Percentiles rank a stretch among this genome's conserved stretches.
Evolutionary conservation across 306 rosid species (phyloP).

Genomic region (Herpetospermum pedunculosum): DNA sequence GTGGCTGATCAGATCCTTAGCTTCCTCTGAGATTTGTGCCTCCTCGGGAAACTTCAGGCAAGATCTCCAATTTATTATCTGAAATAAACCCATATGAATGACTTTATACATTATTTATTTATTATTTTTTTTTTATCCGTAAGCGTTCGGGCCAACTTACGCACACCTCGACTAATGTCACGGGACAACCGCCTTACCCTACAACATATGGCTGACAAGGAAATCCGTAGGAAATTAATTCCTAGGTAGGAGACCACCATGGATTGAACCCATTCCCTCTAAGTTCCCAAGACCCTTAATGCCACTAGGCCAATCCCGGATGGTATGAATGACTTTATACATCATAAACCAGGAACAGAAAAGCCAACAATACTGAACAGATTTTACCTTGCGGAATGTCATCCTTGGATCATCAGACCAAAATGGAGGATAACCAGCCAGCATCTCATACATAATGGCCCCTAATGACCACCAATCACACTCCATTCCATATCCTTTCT

Average conservation of each 20-base stretch:
- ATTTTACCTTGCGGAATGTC: constrained; percentile 86
- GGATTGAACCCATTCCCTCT: no score
- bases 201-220: no score
- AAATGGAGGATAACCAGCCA: constrained; percentile 94
- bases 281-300: no score
- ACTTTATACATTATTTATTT: constrained; percentile 9
- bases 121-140: no score
- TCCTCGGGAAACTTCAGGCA: constrained; percentile 92
- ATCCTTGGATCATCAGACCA: constrained; percentile 98
- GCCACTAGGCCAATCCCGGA: no score
- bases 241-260: no score
- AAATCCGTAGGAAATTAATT: no score
- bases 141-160: no score
- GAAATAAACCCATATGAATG: constrained; percentile 13
- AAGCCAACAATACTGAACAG: constrained; percentile 8
- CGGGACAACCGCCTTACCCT: no score
- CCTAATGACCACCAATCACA: constrained; percentile 99
- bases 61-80: constrained; percentile 98
- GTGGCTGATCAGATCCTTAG: constrained; percentile 69
- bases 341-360: constrained; percentile 5
- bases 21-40: constrained; percentile 75
- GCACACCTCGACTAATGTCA: no score
- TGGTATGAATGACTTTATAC: constrained; percentile 6
- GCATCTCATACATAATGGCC: constrained; percentile 98
- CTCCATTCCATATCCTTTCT: constrained; percentile 96